phyloP scores from a whole-genome alignment of 192 early-diverging fungal genomes.

The Phycomyces blakesleeanus region DNA sequence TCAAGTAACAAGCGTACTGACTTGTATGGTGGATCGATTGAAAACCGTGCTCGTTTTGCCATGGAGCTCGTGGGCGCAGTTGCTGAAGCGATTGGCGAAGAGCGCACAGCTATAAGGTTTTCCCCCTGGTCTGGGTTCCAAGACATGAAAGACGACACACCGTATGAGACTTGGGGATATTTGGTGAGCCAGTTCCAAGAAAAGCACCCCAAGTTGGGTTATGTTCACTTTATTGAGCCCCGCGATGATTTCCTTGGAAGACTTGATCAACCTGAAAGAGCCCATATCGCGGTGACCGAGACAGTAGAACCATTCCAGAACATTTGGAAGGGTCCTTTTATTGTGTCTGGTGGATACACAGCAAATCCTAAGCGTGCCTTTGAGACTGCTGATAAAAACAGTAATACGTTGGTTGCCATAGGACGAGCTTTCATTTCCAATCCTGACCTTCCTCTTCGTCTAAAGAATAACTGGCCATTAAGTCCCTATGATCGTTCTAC shows the following conservation, averaged over 20 bases:
- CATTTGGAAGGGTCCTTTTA: constrained; percentile 20
- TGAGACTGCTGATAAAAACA: constrained; percentile 13
- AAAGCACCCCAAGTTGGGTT: constrained; percentile 25
- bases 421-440: constrained; percentile 33
- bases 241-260: constrained; percentile 43
- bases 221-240: constrained; percentile 32
- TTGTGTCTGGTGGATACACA: constrained; percentile 25
- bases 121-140: constrained; percentile 32
- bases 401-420: constrained; percentile 20
- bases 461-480: constrained; percentile 14
- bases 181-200: constrained; percentile 24
- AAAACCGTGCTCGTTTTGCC: constrained; percentile 27
- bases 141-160: constrained; percentile 34
- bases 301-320: constrained; percentile 12
- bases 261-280: neutral
- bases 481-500: constrained; percentile 20
- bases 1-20: constrained; percentile 75
- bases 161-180: constrained; percentile 24
- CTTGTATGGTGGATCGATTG: constrained; percentile 23
- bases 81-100: constrained; percentile 22
- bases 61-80: constrained; percentile 29
- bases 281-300: neutral
- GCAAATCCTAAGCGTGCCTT: constrained; percentile 2
- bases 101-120: constrained; percentile 32
- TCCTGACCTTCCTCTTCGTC: constrained; percentile 27